Evolutionary conservation across 192 early-diverging fungal species (phyloP).

Genomic region (Coemansia biformis): DNA sequence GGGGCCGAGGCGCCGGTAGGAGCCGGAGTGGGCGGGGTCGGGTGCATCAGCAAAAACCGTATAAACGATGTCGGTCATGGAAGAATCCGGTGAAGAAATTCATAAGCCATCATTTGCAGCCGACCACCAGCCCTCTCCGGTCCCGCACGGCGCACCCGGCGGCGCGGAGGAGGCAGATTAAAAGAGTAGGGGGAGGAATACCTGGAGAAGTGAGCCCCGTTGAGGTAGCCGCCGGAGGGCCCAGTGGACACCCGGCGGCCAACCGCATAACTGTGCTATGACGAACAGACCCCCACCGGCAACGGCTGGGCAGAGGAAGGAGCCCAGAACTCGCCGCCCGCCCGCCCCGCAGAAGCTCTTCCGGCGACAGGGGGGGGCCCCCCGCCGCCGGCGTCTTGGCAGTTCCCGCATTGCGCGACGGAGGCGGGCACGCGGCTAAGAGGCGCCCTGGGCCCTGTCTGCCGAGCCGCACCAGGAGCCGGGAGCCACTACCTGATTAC

Average conservation of each 20-base stretch:
- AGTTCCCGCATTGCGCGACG: slow-evolving; percentile 1
- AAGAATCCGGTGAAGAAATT: slow-evolving; percentile 51
- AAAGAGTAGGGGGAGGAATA: slow-evolving; percentile 42
- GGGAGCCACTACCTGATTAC: slow-evolving; percentile 48
- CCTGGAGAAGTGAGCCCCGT: slow-evolving; percentile 53
- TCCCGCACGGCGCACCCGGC: too few species aligned
- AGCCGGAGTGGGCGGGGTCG: too few species aligned
- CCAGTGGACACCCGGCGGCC: slow-evolving; percentile 9
- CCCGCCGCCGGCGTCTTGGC: slow-evolving; percentile 5
- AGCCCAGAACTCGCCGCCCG: neutral
- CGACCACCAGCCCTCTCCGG: neutral
- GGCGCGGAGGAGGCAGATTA: slow-evolving; percentile 4
- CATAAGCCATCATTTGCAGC: slow-evolving; percentile 44
- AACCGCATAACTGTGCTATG: slow-evolving; percentile 55
- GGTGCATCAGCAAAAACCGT: slow-evolving; percentile 45
- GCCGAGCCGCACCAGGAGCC: neutral
- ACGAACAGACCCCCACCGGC: slow-evolving; percentile 34
- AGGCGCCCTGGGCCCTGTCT: too few species aligned
- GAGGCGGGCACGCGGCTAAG: neutral
- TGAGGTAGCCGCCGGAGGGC: slow-evolving; percentile 36
- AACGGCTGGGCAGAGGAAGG: neutral
- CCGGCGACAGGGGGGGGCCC: neutral
- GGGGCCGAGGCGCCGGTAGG: neutral
- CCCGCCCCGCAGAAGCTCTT: slow-evolving; percentile 25
- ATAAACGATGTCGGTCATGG: slow-evolving; percentile 34